A percentile compares a stretch with the other conserved stretches of the same genome.
Evolutionary conservation across 805 yeast genomes (phyloP).

Genomic region (Cyberlindnera suaveolens): DNA sequence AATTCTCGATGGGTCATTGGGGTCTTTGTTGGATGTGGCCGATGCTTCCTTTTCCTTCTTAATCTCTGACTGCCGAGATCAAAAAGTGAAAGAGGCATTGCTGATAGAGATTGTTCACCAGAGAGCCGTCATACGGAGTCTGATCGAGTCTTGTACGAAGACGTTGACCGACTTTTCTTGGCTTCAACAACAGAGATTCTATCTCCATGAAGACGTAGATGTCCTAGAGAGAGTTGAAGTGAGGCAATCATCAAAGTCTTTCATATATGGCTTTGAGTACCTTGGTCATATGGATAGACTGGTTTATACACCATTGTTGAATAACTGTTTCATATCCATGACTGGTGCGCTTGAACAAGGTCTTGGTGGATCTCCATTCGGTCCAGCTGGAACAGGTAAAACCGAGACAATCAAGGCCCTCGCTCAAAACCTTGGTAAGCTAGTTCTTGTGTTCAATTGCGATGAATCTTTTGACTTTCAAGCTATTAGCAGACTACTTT

Average conservation of each 20-base stretch:
- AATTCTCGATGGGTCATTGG: slow-evolving; percentile 7
- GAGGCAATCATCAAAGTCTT: slow-evolving; percentile 43
- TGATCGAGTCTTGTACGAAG: slow-evolving; percentile 11
- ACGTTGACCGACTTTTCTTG: slow-evolving; percentile 32
- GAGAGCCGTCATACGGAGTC: slow-evolving; percentile 30
- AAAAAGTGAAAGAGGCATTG: slow-evolving; percentile 51
- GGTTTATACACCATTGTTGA: slow-evolving; percentile 71
- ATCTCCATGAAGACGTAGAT: slow-evolving; percentile 18
- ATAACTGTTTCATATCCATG: slow-evolving; percentile 59
- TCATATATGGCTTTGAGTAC: slow-evolving; percentile 76
- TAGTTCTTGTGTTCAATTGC: slow-evolving; percentile 85
- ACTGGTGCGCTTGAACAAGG: slow-evolving; percentile 66
- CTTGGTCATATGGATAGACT: slow-evolving; percentile 67
- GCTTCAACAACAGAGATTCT: slow-evolving; percentile 49
- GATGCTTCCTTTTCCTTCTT: slow-evolving; percentile 10
- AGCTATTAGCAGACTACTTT: slow-evolving; percentile 67
- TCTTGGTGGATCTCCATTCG: slow-evolving; percentile 86
- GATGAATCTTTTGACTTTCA: slow-evolving; percentile 83
- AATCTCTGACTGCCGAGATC: slow-evolving; percentile 38
- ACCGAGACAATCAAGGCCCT: slow-evolving; percentile 86
- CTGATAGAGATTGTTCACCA: slow-evolving; percentile 65
- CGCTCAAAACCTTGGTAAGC: slow-evolving; percentile 71
- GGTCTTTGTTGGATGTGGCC: not conserved
- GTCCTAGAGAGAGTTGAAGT: slow-evolving; percentile 34
- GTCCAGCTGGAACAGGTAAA: slow-evolving; percentile 98